Percentiles rank a stretch among this genome's conserved stretches.
phyloP scores from a whole-genome alignment of 2,329 filamentous ascomycete genomes.

The Cladophialophora exuberans region DNA sequence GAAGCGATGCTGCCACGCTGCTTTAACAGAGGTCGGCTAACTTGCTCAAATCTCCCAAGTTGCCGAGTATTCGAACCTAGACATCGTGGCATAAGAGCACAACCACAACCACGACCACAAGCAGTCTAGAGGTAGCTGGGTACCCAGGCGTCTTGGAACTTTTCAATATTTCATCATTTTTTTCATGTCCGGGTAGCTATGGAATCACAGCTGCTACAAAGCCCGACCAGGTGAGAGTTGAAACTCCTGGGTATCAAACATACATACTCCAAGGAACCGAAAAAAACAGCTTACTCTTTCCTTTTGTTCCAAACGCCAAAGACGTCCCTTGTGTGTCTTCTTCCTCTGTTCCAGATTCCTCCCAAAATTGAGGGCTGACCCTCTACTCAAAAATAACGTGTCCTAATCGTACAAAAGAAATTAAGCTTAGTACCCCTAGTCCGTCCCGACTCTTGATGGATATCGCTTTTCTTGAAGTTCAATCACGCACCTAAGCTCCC shows the following conservation, averaged over 20 bases:
- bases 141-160: too few relatives aligned
- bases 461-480: neutral
- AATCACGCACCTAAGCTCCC: conserved; percentile 18
- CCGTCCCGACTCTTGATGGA: neutral
- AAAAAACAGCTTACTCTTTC: neutral
- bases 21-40: too few relatives aligned
- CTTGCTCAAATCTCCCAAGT: too few relatives aligned
- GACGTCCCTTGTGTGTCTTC: neutral
- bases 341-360: too few relatives aligned
- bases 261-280: neutral
- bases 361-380: neutral
- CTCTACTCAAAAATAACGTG: neutral
- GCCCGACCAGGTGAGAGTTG: too few relatives aligned
- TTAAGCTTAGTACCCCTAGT: neutral
- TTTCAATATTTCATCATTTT: too few relatives aligned
- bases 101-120: too few relatives aligned
- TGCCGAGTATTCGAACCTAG: neutral
- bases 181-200: too few relatives aligned
- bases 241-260: conserved; percentile 2
- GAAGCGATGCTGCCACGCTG: too few relatives aligned
- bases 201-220: too few relatives aligned
- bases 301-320: neutral
- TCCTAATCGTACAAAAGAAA: conserved; percentile 2
- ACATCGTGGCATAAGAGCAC: too few relatives aligned
- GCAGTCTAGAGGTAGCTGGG: too few relatives aligned